Evolutionary conservation across 1,284 basidiomycete genomes (phyloP).

Genomic region (Mixia osmundae): DNA sequence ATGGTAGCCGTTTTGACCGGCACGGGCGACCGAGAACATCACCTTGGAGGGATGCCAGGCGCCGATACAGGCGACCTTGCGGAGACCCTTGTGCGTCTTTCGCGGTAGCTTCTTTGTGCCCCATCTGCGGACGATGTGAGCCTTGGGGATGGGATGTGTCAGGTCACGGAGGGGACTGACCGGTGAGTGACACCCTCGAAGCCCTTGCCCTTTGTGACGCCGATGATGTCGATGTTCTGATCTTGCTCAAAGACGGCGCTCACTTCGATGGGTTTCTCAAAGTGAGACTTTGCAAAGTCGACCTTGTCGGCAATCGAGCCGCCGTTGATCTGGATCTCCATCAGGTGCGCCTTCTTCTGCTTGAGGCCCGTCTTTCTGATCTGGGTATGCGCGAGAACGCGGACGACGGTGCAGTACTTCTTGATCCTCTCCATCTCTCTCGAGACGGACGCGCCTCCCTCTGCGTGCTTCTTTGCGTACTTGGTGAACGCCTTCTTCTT

Average conservation of each 20-base stretch:
- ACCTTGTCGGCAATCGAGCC: conserved; percentile 94
- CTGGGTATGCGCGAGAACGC: conserved; percentile 96
- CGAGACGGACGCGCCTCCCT: conserved; percentile 59
- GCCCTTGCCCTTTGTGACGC: conserved; percentile 97
- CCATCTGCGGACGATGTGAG: conserved; percentile 34
- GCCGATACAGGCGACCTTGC: conserved; percentile 76
- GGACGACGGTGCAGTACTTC: conserved; percentile 99
- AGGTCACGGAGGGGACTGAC: no score
- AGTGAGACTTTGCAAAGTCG: conserved; percentile 79
- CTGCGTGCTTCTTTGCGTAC: conserved; percentile 97
- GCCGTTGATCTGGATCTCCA: conserved; percentile 99
- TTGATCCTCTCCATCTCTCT: conserved; percentile 98
- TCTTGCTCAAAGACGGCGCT: conserved; percentile 79
- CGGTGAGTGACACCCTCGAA: conserved; percentile 98
- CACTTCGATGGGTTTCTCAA: conserved; percentile 91
- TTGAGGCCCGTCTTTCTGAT: conserved; percentile 90
- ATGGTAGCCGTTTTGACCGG: conserved; percentile 97
- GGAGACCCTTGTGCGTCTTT: conserved; percentile 89
- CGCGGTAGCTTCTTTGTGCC: conserved; percentile 95
- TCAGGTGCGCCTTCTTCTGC: conserved; percentile 99
- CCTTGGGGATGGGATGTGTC: not conserved
- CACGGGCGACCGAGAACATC: conserved; percentile 99
- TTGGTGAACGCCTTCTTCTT: conserved; percentile 99
- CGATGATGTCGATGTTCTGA: conserved; percentile 90
- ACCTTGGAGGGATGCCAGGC: conserved; percentile 11